Evolutionary conservation across 306 rosid genomes (phyloP), one percentile per base, ranked within the genome.

Genomic region (Nissolia schottii): DNA sequence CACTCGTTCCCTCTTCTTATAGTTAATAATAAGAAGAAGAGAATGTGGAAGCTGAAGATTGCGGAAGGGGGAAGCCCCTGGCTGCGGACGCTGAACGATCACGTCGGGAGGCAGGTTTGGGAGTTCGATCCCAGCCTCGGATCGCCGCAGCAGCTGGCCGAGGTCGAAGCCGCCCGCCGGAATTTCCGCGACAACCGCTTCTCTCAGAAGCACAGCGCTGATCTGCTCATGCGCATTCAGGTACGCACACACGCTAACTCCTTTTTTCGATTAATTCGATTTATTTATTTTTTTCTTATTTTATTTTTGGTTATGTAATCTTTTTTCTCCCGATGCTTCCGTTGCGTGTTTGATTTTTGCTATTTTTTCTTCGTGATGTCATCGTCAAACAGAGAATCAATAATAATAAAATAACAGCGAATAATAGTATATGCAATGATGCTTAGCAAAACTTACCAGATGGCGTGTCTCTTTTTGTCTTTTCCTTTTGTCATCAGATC

Each of bases 21-120:
- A 3, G 15, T 14, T 16, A 15, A 16, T 61, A 3, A 13, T 31
- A 12, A 14, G 13, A 7, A n/a, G n/a, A n/a, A n/a, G 38, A 62
- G 22, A 86, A 91, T 92, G 97, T 92, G 97, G 97, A 92, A 86
- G 87, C 87, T 92, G 54, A 92, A 87, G 85, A 48, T 87, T 63
- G 93, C 87, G 0, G 96, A 92, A 51, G 97, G 92, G 15, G 87
- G 84, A 18, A 87, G 22, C 59, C 89, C 91, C 3, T 87, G 96
- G 96, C 82, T 92, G 57, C 88, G 96, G 1, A 56, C 87, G 12
- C 0, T 76, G 37, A 89, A 89, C 87, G 66, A 79, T 79, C 90
- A 92, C 63, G 76, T 84, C 2, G 97, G 97, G 14, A 77, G 97
- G 16, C 96, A 92, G 57, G 40, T 87, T 0, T 92, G 97, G 97